phyloP scores from a whole-genome alignment of 345 rosid species.

The Gossypium herbaceum region DNA sequence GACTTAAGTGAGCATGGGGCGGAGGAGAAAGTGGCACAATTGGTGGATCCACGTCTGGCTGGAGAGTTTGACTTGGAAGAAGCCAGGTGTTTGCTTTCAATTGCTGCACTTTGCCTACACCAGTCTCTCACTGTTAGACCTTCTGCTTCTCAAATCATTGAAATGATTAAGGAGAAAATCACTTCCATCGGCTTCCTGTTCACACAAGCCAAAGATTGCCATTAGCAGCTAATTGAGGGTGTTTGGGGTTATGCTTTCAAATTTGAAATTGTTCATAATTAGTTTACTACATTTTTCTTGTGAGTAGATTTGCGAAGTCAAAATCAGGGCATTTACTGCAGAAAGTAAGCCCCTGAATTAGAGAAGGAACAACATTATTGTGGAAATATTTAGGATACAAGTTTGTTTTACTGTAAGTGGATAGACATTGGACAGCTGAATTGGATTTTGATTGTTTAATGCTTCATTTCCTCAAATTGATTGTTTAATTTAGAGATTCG shows the following conservation, averaged over 20 bases:
- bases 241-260: neutral
- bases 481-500: neutral
- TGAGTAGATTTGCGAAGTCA: neutral
- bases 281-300: neutral
- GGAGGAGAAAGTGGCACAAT: slow-evolving; percentile 1
- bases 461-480: neutral
- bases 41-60: slow-evolving; percentile 6
- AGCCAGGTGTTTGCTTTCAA: neutral
- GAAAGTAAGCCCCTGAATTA: neutral
- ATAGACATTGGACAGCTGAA: neutral
- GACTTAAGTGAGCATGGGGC: neutral
- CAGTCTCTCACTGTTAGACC: slow-evolving; percentile 1
- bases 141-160: neutral
- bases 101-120: neutral
- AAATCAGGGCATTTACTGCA: neutral
- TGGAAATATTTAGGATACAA: neutral
- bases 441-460: neutral
- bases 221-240: neutral
- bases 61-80: slow-evolving; percentile 8
- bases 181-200: neutral
- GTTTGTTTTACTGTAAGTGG: neutral
- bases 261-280: neutral
- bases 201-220: neutral
- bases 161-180: neutral
- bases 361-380: neutral